These are phyloP conservation scores for Calonectria leucothoes DNA, from an alignment of 2,329 filamentous ascomycete species.

Conservation along the genomic window DNA sequence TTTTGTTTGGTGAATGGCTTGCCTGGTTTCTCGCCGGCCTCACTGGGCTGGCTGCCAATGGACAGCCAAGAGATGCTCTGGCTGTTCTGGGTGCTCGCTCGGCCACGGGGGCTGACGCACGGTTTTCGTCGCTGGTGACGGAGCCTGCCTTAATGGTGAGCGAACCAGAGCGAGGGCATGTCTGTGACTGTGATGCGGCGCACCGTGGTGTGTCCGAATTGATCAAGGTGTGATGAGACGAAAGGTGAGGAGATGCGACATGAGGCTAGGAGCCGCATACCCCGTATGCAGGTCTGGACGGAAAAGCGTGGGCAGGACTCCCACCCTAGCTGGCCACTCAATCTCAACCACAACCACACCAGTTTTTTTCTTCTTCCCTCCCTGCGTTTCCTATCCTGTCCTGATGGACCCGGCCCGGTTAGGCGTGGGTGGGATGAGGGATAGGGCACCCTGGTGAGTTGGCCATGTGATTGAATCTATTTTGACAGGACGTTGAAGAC, in stretches of 20 bases:
- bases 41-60: neutral
- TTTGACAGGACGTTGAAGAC: neutral
- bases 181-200: neutral
- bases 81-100: slow-evolving; percentile 1
- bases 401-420: slow-evolving; percentile 30
- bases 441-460: neutral
- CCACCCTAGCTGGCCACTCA: slow-evolving; percentile 16
- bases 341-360: slow-evolving; percentile 28
- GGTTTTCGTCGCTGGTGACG: neutral
- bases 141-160: neutral
- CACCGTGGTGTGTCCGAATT: neutral
- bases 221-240: slow-evolving; percentile 7
- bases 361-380: neutral
- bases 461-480: neutral
- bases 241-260: slow-evolving; percentile 25
- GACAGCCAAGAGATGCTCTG: neutral
- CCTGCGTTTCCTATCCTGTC: slow-evolving; percentile 9
- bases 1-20: neutral
- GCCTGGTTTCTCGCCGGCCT: neutral
- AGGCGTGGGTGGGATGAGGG: slow-evolving; percentile 14
- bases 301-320: slow-evolving; percentile 25
- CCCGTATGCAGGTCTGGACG: slow-evolving; percentile 26
- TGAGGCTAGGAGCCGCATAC: slow-evolving; percentile 28
- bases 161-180: neutral
- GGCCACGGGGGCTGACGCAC: slow-evolving; percentile 11